Conservation (phyloP, 306 rosid genomes). For the Lagenaria siceraria region DNA sequence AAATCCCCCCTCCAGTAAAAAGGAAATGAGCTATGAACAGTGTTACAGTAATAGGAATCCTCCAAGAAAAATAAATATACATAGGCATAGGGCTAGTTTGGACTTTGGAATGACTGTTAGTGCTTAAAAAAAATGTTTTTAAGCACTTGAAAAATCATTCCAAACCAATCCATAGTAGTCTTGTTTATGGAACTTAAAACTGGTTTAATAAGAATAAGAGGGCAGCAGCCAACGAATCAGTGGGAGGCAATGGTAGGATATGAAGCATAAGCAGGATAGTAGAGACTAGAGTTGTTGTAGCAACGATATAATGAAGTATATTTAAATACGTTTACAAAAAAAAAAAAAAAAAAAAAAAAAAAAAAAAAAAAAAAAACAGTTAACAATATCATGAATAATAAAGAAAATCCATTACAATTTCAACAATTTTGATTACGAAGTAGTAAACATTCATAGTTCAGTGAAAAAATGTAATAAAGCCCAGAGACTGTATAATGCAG, state of each 20-base stretch:
- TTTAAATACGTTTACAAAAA: no score
- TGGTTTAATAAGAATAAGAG: background rate
- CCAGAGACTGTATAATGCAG: background rate
- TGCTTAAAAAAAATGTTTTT: background rate
- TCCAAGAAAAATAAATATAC: background rate
- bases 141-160: no score
- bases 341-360: no score
- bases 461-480: background rate
- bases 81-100: background rate
- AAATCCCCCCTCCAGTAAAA: background rate
- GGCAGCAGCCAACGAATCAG: background rate
- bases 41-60: background rate
- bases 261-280: background rate
- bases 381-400: no score
- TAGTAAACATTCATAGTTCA: no score
- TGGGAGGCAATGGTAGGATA: background rate
- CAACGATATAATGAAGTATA: background rate
- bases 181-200: background rate
- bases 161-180: no score
- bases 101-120: no score
- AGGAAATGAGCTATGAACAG: background rate
- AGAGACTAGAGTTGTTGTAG: background rate
- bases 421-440: no score
- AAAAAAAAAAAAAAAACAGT: no score
- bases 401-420: no score